These are phyloP conservation scores for Aspergillus tubingensis DNA, from an alignment of 2,329 filamentous ascomycete species.

Conservation along the genomic window DNA sequence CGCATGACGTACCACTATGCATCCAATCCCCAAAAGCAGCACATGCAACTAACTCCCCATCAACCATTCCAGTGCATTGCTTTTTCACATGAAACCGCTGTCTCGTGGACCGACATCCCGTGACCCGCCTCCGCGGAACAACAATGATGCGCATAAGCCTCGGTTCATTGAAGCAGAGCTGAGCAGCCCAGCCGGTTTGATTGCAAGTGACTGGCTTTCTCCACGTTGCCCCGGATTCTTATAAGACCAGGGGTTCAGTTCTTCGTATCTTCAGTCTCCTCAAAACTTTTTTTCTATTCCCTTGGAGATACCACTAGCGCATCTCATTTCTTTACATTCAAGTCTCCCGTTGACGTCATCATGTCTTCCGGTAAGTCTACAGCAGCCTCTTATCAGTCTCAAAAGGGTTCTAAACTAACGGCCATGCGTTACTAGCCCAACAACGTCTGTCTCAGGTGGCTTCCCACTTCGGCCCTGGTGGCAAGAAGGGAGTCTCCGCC, in stretches of 20 bases:
- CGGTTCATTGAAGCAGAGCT: constrained; percentile 26
- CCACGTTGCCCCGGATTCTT: constrained; percentile 14
- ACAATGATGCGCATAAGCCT: constrained; percentile 32
- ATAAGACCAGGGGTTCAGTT: constrained; percentile 15
- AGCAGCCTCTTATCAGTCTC: background rate
- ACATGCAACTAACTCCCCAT: background rate
- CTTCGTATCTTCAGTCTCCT: constrained; percentile 1
- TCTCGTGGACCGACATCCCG: constrained; percentile 21
- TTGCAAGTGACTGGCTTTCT: constrained; percentile 7
- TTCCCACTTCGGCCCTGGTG: constrained; percentile 53
- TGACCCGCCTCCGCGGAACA: constrained; percentile 28
- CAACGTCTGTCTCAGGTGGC: constrained; percentile 62
- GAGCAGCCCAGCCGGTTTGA: constrained; percentile 1
- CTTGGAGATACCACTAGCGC: constrained; percentile 4
- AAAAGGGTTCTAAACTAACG: constrained; percentile 17
- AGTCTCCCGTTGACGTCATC: constrained; percentile 27
- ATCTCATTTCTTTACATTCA: background rate
- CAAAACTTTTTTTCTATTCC: constrained; percentile 5
- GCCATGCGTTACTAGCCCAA: constrained; percentile 46
- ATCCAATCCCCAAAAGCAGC: too few species aligned
- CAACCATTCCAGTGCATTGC: background rate
- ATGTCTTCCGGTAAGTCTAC: constrained; percentile 46
- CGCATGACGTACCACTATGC: background rate
- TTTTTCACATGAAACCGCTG: constrained; percentile 27
- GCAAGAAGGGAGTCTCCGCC: constrained; percentile 37